phyloP scores from a whole-genome alignment of 1,139 yeast species.

The Debaryomyces sp. region DNA sequence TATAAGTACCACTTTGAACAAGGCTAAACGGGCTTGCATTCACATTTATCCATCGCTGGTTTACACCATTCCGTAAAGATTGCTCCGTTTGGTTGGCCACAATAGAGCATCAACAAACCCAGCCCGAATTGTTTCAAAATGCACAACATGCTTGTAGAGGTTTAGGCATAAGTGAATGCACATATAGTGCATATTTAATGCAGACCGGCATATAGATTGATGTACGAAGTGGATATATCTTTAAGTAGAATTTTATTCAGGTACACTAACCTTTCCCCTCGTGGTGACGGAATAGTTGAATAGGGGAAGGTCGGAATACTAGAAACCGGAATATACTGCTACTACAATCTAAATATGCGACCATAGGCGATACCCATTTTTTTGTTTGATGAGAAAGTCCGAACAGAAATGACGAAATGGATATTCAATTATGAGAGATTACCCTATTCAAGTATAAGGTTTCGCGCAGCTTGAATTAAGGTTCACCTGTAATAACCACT shows the following conservation, averaged over 20 bases:
- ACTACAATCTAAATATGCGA: not conserved
- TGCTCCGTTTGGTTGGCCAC: not conserved
- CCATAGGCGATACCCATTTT: not conserved
- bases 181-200: not conserved
- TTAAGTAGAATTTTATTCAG: not conserved
- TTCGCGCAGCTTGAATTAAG: not conserved
- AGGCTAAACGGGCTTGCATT: not conserved
- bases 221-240: too few relatives aligned
- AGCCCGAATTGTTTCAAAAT: not conserved
- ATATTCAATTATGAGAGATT: not conserved
- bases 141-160: not conserved
- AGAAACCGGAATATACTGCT: not conserved
- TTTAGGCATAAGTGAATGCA: not conserved
- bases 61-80: too few relatives aligned
- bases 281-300: not conserved
- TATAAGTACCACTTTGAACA: not conserved
- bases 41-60: not conserved
- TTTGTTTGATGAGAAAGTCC: not conserved
- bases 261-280: constrained; percentile 1
- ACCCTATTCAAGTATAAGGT: not conserved
- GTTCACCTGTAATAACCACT: not conserved
- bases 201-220: not conserved
- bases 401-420: not conserved
- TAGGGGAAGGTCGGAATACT: not conserved
- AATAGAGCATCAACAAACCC: not conserved